Evolutionary conservation across 2,329 filamentous ascomycete species (phyloP), one percentile per base, ranked within the genome.

Genomic region (Pochonia chlamydosporia): DNA sequence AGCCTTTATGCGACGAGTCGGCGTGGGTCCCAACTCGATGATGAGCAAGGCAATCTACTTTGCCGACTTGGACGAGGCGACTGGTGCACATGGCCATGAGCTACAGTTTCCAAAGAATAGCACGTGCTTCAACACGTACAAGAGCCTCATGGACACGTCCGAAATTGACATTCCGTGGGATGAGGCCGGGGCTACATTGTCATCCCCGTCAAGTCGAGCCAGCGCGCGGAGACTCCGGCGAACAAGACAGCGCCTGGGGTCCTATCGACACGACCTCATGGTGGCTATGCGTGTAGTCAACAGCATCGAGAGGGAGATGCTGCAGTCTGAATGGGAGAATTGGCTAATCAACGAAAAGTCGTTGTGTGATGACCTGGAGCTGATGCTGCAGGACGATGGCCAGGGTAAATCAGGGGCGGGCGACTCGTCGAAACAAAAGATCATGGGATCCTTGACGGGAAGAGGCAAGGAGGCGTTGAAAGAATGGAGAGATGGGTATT

Each of bases 211-310:
- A 13, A 79, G 76, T 58, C 72, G 72, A 45, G 69, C 76, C 9
- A 76, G 79, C 7, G 79, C 82, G 1, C 76, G 76, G 13, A 80
- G 87, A 18, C 75, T 97, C 26, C 81, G 87, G 43, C 81, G 84
- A 33, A 89, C 89, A n/a, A 79, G 92, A 9, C 87, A 95, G 65
- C 80, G 85, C 21, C 79, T 99, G 0, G 92, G 87, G 1, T 74
- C 81, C 2, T 93, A 96, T 63, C 79, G 93, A 3, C 89, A 99
- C 63, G 90, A 97, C 61, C 73, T 99, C 18, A 71, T 97, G 3
- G 91, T 99, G 5, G 90, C 91, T 5, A 82, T 97, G 72, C 82
- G 91, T 4, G 81, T 96, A 3, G 84, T 97, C 51, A 96, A 97
- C 66, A 85, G 79, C 48, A 82, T 97, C 24, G 93, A 97, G 72